Base-by-base conservation (phyloP, 768 basidiomycete genomes). In the Tylopilus sp. region DNA sequence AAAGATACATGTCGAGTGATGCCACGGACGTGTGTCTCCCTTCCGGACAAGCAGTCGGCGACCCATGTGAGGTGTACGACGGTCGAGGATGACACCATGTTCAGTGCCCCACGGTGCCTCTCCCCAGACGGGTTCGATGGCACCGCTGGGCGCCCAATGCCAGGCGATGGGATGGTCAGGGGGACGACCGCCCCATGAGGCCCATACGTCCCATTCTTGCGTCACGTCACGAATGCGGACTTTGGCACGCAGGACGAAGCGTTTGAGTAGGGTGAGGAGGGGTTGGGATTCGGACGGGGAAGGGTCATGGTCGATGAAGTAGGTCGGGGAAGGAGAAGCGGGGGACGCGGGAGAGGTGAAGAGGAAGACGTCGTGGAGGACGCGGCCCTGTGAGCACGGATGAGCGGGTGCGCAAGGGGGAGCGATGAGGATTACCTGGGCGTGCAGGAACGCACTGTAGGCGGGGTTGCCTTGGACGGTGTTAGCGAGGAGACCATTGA, bases 291-390 rank as follows among this genome's bases (percentile, higher is more conserved):
- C 79, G 25, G 85, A 78, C 1, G 78, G 66, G 42, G 81, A 73
- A 11, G 80, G 69, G 65, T 94, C 83, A 61, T 85, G 83, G 64
- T 91, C 90, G 52, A 91, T 67, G 41, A 91, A 69, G 64, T 85
- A 91, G 17, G 79, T 80, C 15, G 67, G 70, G 20, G 75, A 68
- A 12, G 80, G 73, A 18, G 69, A 69, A 39, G 71, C 71, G 10
- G 73, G 73, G 18, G 69, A 69, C 40, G 71, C 71, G 10, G 73
- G 69, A 25, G 75, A 73, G 13, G 86, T 82, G 66, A 91, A 90
- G 55, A 97, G 75, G 69, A 98, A 94, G 45, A 87, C 71, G 67
- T 98, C 95, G 64, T 93, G 86, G 41, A 97, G 73, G 26, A 98
- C 83, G 64, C 94, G 80, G 36, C 95, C 95, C 93, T 95, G 50